Evolutionary conservation across 2,329 filamentous ascomycete genomes (phyloP).

Genomic region (Coleophoma crateriformis): DNA sequence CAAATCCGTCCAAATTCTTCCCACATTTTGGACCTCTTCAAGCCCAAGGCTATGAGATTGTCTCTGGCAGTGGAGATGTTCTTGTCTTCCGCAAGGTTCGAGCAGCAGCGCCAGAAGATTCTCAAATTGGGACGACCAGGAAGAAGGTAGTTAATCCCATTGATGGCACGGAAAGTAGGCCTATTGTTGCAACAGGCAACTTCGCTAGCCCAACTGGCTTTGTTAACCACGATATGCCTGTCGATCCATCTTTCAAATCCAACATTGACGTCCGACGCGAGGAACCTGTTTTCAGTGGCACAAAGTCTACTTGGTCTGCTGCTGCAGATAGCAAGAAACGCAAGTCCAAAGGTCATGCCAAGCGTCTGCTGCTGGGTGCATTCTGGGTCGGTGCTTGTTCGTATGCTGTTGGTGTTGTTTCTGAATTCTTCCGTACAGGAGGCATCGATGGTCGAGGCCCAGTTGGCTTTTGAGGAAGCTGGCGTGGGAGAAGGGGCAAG

Average conservation of each 20-base stretch:
- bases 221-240: constrained; percentile 51
- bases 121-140: constrained; percentile 32
- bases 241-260: constrained; percentile 34
- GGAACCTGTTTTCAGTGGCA: constrained; percentile 41
- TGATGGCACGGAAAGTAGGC: constrained; percentile 31
- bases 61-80: constrained; percentile 56
- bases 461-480: constrained; percentile 15
- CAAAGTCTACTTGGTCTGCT: constrained; percentile 23
- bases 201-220: constrained; percentile 63
- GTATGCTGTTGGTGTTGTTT: constrained; percentile 53
- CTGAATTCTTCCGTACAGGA: constrained; percentile 49
- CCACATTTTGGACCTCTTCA: constrained; percentile 55
- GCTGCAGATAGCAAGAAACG: constrained; percentile 13
- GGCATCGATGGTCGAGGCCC: constrained; percentile 35
- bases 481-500: too few relatives aligned
- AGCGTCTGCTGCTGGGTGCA: constrained; percentile 47
- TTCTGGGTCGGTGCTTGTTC: constrained; percentile 47
- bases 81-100: constrained; percentile 61
- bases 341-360: constrained; percentile 36
- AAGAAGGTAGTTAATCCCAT: constrained; percentile 45
- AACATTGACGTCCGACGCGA: constrained; percentile 39
- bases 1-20: constrained; percentile 60
- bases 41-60: constrained; percentile 59
- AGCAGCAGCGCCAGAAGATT: constrained; percentile 17
- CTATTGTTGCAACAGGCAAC: constrained; percentile 41